Conservation (phyloP, 345 rosid species). For the Firmiana major region DNA sequence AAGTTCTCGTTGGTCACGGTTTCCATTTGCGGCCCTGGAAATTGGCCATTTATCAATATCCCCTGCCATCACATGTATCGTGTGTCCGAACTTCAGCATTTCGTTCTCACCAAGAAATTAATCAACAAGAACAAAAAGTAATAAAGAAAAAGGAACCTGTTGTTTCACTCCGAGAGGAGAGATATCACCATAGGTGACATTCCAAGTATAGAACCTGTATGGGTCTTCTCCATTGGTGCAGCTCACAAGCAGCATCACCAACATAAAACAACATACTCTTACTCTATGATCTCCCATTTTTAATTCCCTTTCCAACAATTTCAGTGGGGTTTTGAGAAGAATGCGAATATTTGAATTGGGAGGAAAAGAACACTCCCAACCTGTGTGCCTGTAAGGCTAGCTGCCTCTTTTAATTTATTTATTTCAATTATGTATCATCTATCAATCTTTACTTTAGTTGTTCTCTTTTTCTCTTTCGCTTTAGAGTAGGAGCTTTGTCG, state of each 20-base stretch:
- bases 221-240: conserved; percentile 51
- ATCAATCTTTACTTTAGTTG: background rate
- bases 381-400: background rate
- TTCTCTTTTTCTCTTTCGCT: conserved; percentile 2
- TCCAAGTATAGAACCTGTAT: conserved; percentile 62
- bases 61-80: conserved; percentile 48
- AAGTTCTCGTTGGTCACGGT: conserved; percentile 88
- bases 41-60: conserved; percentile 80
- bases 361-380: background rate
- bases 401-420: background rate
- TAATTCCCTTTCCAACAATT: background rate
- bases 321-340: background rate
- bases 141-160: conserved; percentile 33
- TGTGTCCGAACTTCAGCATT: background rate
- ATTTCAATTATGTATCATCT: background rate
- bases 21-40: conserved; percentile 87
- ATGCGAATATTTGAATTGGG: background rate
- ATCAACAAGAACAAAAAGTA: background rate
- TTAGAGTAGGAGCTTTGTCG: conserved; percentile 12
- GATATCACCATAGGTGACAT: conserved; percentile 62
- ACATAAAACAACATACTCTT: conserved; percentile 5
- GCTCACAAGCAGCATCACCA: conserved; percentile 6
- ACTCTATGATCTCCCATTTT: conserved; percentile 5
- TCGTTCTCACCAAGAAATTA: background rate
- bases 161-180: conserved; percentile 66